Conservation (phyloP, 2,329 filamentous ascomycete genomes). For the Pseudocercospora fijiensis region DNA sequence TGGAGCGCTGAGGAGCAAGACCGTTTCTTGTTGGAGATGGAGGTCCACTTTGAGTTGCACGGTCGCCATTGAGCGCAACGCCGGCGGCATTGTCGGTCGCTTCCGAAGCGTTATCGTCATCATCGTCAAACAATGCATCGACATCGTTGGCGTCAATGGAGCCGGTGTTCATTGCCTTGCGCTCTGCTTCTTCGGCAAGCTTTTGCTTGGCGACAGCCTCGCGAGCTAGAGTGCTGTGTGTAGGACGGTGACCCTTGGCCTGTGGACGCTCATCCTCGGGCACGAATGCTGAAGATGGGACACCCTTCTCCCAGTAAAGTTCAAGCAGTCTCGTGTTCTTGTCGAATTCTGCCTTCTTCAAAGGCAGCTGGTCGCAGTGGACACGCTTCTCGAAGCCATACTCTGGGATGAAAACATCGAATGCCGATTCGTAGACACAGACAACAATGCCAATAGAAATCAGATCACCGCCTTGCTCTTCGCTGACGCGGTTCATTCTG, state of each 20-base stretch:
- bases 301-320: conserved; percentile 99
- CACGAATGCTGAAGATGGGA: conserved; percentile 91
- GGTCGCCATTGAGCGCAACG: conserved; percentile 76
- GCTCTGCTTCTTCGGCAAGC: conserved; percentile 85
- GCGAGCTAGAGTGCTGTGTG: conserved; percentile 67
- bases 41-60: conserved; percentile 91
- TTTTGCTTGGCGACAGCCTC: conserved; percentile 78
- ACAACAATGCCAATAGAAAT: conserved; percentile 95
- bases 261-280: conserved; percentile 96
- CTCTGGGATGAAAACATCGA: conserved; percentile 95
- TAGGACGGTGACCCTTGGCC: conserved; percentile 54
- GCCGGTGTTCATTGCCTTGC: conserved; percentile 90
- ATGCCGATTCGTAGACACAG: conserved; percentile 97
- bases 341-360: conserved; percentile 99
- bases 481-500: conserved; percentile 87
- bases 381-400: conserved; percentile 99
- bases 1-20: conserved; percentile 75
- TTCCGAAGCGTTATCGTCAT: conserved; percentile 69
- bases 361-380: conserved; percentile 93
- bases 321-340: conserved; percentile 94
- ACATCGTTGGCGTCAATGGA: conserved; percentile 91
- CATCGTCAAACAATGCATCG: conserved; percentile 93
- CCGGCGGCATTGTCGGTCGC: conserved; percentile 88
- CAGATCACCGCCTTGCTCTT: conserved; percentile 83
- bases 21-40: conserved; percentile 81